Conservation (phyloP, 441 rosid species). For the Corymbia calophylla region DNA sequence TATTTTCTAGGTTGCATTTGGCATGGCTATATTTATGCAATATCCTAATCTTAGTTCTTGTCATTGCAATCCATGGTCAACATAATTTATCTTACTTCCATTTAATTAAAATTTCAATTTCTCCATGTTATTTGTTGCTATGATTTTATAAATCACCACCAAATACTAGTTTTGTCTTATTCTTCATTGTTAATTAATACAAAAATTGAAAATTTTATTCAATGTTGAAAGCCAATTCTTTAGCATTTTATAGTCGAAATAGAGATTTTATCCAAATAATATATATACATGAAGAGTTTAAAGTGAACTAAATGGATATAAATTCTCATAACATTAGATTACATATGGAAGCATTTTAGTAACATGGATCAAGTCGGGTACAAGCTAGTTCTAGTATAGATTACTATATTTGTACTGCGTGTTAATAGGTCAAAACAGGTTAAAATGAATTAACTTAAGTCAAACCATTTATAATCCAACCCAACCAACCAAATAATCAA, state of each 20-base stretch:
- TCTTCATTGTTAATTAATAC: background rate
- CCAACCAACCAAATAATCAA: no score
- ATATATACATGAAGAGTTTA: background rate
- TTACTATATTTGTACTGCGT: no score
- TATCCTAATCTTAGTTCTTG: background rate
- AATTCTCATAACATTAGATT: background rate
- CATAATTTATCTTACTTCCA: background rate
- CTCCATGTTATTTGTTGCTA: background rate
- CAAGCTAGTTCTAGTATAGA: no score
- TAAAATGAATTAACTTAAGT: no score
- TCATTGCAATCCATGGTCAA: background rate
- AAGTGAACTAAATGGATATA: background rate
- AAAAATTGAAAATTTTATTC: background rate
- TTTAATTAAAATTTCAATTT: background rate
- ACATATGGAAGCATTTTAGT: no score
- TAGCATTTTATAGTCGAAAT: no score
- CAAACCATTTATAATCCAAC: no score
- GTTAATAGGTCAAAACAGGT: no score
- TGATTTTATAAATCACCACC: background rate
- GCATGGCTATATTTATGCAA: background rate
- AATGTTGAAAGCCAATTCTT: background rate
- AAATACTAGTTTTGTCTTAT: background rate
- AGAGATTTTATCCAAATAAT: background rate
- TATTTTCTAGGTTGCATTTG: background rate
- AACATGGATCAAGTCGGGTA: no score